A percentile compares a stretch with the other conserved stretches of the same genome.
These are phyloP conservation scores for Otatea glauca DNA, from an alignment of 176 grass and related monocot species.

Conservation along the genomic window DNA sequence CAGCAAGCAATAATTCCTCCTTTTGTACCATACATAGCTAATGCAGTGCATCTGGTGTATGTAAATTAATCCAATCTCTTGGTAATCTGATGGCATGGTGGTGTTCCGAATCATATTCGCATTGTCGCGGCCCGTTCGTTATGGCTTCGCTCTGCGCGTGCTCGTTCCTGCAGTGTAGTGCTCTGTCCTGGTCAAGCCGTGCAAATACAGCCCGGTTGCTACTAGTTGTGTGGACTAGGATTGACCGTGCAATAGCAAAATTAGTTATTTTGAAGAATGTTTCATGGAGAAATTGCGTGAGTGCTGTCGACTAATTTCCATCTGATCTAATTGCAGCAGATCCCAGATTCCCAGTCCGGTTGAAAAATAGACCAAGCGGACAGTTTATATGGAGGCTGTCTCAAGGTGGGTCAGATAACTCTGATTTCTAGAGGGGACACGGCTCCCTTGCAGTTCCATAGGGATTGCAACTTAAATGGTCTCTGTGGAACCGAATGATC, in stretches of 20 bases:
- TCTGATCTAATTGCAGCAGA: too few species aligned
- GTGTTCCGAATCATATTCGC: not conserved
- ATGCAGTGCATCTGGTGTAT: not conserved
- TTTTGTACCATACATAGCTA: slow-evolving; percentile 13
- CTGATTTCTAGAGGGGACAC: too few species aligned
- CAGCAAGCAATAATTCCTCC: slow-evolving; percentile 12
- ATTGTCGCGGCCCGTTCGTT: not conserved
- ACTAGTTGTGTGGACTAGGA: not conserved
- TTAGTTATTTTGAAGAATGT: not conserved
- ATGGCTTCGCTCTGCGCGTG: not conserved
- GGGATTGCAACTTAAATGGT: too few species aligned
- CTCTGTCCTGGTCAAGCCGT: not conserved
- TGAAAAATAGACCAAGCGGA: too few species aligned
- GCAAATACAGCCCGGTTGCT: not conserved
- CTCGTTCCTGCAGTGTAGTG: not conserved
- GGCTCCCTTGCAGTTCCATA: too few species aligned
- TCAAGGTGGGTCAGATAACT: too few species aligned
- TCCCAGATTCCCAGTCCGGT: too few species aligned
- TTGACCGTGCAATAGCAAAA: not conserved
- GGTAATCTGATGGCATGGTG: not conserved
- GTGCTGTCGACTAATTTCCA: too few species aligned
- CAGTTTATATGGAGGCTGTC: too few species aligned
- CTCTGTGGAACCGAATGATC: too few species aligned
- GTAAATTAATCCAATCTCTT: not conserved
- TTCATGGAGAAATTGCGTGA: not conserved